A percentile compares a stretch with the other conserved stretches of the same genome.
phyloP scores from a whole-genome alignment of 1,284 basidiomycete species.

The Ceratobasidium sp. region DNA sequence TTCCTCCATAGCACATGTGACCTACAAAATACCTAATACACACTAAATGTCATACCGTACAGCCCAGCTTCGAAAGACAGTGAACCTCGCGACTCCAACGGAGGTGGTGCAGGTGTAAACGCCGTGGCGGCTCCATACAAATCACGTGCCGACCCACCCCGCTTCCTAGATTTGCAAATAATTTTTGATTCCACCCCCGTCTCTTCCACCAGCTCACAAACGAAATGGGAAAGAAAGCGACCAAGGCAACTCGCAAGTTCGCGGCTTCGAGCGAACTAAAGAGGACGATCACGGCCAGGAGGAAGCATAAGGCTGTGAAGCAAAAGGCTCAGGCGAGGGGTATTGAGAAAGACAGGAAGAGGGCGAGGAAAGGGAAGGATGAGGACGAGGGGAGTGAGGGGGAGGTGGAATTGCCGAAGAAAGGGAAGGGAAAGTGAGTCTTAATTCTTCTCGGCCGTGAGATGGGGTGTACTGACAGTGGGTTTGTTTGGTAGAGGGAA shows the following conservation, averaged over 20 bases:
- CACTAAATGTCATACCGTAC: too few species aligned
- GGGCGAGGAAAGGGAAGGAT: slow-evolving; percentile 56
- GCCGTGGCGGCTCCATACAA: too few species aligned
- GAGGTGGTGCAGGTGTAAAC: too few species aligned
- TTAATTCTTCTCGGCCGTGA: not conserved
- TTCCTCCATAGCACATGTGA: too few species aligned
- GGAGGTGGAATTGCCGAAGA: slow-evolving; percentile 51
- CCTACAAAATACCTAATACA: too few species aligned
- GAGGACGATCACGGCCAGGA: slow-evolving; percentile 81
- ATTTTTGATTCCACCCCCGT: slow-evolving; percentile 23
- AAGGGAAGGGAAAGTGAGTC: slow-evolving; percentile 47
- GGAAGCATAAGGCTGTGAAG: slow-evolving; percentile 78
- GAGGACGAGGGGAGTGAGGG: slow-evolving; percentile 56
- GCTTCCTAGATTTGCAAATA: slow-evolving; percentile 35
- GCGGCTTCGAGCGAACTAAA: slow-evolving; percentile 87
- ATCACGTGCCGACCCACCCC: not conserved
- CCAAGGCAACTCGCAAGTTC: slow-evolving; percentile 87
- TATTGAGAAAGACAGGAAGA: slow-evolving; percentile 51
- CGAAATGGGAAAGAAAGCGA: slow-evolving; percentile 68
- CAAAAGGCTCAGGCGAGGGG: slow-evolving; percentile 70
- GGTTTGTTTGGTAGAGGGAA: slow-evolving; percentile 57
- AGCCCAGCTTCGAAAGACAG: too few species aligned
- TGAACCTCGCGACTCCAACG: too few species aligned
- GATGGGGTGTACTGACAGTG: not conserved
- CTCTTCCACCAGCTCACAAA: not conserved